Base-by-base conservation (phyloP, 2,329 filamentous ascomycete genomes). In the Laburnicola sp. region DNA sequence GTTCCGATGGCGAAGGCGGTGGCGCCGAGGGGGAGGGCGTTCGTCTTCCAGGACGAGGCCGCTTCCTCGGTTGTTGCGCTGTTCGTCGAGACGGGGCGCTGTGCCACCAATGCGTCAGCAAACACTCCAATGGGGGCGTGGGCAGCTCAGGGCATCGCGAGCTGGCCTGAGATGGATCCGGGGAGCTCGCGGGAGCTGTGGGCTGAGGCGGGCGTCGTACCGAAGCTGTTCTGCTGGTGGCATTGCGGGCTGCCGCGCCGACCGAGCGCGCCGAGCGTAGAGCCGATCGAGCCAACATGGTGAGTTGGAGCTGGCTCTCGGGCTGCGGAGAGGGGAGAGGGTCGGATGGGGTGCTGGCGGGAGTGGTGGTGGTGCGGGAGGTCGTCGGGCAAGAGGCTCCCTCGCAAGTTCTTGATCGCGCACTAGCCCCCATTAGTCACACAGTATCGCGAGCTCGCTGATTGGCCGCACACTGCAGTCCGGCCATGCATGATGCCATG, bases 251-350 rank as follows among this genome's bases (percentile, higher is more conserved):
- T 87, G 87, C 84, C 77, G 86, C 82, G 81, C 86, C 88, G 82
- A 91, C 83, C 73, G 87, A 83, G 85, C 91, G 91, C 85, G 88
- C 84, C 76, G 89, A 86, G 82, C 91, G 91, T 83, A 95, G 80
- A 80, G 86, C 86, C 79, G 91, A 91, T 84, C 91, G 89, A 81
- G 90, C 88, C 84, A 97, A 86, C 93, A 97, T 97, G 75, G 77
- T 88, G 82, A 59, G 62, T 59, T 63, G 64, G 65, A 66, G 70
- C 65, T 71, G 71, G 70, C 70, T 65, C 70, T 62, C 57, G 60
- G 65, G 64, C 65, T 60, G 60, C 53, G 62, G 56, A 59, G 62
- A 60, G 60, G 57, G 54, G 64, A 60, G 63, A 64, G 63, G 62
- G 60, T 64, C 64, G 66, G 69, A 72, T 70, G 70, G 64, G 63